Evolutionary conservation across 306 rosid species (phyloP).

Genomic region (Oxytropis ochrocephala): DNA sequence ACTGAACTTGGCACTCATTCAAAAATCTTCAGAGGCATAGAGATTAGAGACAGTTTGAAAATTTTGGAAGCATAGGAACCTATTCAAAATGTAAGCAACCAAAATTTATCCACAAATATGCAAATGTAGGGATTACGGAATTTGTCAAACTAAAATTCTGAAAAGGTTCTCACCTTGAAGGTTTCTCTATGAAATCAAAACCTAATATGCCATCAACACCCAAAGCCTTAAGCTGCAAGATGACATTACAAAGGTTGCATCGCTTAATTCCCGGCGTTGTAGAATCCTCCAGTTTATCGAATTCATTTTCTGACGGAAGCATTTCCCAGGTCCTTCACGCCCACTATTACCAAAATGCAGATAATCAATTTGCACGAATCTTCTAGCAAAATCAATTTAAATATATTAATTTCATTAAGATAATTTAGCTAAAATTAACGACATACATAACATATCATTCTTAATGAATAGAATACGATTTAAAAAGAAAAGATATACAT

Average conservation of each 20-base stretch:
- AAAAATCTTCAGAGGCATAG: not conserved
- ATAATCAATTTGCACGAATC: too few relatives aligned
- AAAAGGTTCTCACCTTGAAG: slow-evolving; percentile 54
- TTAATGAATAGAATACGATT: too few relatives aligned
- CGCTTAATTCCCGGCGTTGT: slow-evolving; percentile 93
- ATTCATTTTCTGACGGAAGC: slow-evolving; percentile 75
- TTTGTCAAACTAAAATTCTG: slow-evolving; percentile 11
- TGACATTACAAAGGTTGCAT: slow-evolving; percentile 80
- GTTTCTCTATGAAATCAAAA: slow-evolving; percentile 87
- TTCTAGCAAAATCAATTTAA: too few relatives aligned
- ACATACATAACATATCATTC: too few relatives aligned
- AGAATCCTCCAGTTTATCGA: slow-evolving; percentile 76
- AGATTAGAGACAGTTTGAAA: not conserved
- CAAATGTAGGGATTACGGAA: slow-evolving; percentile 9
- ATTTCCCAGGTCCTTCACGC: slow-evolving; percentile 93
- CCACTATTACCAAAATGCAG: too few relatives aligned
- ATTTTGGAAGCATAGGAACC: not conserved
- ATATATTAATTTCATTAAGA: too few relatives aligned
- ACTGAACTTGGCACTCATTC: not conserved
- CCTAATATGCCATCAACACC: slow-evolving; percentile 82
- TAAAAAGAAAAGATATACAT: too few relatives aligned
- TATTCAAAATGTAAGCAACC: not conserved
- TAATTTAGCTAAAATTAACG: too few relatives aligned
- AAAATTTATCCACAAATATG: not conserved
- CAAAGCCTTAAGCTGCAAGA: slow-evolving; percentile 89